Conservation (phyloP, 768 basidiomycete species). For the Hemileccinum impolitum region DNA sequence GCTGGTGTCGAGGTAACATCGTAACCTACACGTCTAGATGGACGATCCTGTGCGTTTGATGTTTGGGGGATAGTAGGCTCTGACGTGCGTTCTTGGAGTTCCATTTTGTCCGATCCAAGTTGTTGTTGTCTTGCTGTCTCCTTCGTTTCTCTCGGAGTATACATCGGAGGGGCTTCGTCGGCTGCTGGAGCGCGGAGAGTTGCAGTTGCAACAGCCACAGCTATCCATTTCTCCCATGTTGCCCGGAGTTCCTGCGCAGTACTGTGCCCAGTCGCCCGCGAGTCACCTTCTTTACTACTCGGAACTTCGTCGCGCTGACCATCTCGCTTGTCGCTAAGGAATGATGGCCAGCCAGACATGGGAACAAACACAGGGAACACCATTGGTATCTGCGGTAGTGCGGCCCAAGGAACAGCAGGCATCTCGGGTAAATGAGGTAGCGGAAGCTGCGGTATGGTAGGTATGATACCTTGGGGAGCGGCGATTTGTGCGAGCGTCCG, state of each 20-base stretch:
- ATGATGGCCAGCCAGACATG: constrained; percentile 58
- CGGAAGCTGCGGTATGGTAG: constrained; percentile 46
- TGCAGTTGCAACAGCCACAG: constrained; percentile 48
- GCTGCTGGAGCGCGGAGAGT: constrained; percentile 39
- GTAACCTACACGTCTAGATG: constrained; percentile 46
- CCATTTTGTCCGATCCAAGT: neutral
- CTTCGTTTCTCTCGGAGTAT: constrained; percentile 57
- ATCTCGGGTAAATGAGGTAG: constrained; percentile 65
- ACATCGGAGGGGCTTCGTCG: constrained; percentile 66
- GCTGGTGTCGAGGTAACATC: constrained; percentile 48
- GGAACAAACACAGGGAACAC: constrained; percentile 81
- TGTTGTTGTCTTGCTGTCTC: constrained; percentile 5
- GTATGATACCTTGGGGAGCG: constrained; percentile 56
- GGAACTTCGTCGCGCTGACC: constrained; percentile 23
- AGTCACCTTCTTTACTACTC: constrained; percentile 34
- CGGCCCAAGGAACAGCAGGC: constrained; percentile 58
- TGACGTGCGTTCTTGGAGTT: constrained; percentile 1
- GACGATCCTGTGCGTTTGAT: constrained; percentile 28
- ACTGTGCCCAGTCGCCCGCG: constrained; percentile 37
- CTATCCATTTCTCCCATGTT: constrained; percentile 76
- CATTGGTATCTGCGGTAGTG: constrained; percentile 64
- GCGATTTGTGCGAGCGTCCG: constrained; percentile 63
- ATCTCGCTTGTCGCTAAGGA: constrained; percentile 52
- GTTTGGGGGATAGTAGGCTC: constrained; percentile 20
- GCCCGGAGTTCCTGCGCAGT: constrained; percentile 63